Conservation (phyloP, 192 early-diverging fungal species). For the Spinellus fusiger region DNA sequence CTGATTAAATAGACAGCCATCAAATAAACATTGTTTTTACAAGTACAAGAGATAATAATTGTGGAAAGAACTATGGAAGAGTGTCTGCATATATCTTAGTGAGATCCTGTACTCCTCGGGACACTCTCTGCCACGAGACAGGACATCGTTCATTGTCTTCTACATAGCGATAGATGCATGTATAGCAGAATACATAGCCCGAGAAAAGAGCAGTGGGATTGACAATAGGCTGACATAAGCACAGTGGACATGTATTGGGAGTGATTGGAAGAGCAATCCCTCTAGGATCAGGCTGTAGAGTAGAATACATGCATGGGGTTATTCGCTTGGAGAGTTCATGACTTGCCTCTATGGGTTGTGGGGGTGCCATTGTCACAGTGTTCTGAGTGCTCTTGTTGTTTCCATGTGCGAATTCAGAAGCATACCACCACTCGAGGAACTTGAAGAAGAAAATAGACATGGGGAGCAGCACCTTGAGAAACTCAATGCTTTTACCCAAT, state of each 20-base stretch:
- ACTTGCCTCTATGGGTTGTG: slow-evolving; percentile 59
- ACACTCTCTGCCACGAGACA: slow-evolving; percentile 56
- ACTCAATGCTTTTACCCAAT: slow-evolving; percentile 55
- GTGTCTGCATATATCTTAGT: slow-evolving; percentile 62
- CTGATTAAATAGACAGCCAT: neutral
- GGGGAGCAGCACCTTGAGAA: slow-evolving; percentile 74
- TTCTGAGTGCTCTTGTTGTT: slow-evolving; percentile 37
- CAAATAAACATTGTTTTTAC: neutral
- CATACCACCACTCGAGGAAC: slow-evolving; percentile 97
- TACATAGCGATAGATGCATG: slow-evolving; percentile 75
- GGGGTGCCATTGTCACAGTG: slow-evolving; percentile 62
- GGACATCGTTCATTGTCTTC: slow-evolving; percentile 71
- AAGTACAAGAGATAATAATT: too few relatives aligned
- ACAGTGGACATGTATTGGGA: slow-evolving; percentile 77
- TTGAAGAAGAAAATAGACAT: slow-evolving; percentile 90
- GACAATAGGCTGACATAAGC: slow-evolving; percentile 51
- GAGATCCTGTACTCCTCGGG: slow-evolving; percentile 40
- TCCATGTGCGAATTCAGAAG: slow-evolving; percentile 69
- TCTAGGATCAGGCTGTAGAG: slow-evolving; percentile 58
- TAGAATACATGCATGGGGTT: neutral
- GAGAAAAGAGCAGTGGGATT: slow-evolving; percentile 85
- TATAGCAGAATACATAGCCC: slow-evolving; percentile 93
- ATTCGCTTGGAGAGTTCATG: neutral
- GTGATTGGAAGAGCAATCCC: slow-evolving; percentile 71
- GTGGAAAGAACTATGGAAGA: neutral